Evolutionary conservation across 768 basidiomycete species (phyloP).

Genomic region (Pleurotus platypus): DNA sequence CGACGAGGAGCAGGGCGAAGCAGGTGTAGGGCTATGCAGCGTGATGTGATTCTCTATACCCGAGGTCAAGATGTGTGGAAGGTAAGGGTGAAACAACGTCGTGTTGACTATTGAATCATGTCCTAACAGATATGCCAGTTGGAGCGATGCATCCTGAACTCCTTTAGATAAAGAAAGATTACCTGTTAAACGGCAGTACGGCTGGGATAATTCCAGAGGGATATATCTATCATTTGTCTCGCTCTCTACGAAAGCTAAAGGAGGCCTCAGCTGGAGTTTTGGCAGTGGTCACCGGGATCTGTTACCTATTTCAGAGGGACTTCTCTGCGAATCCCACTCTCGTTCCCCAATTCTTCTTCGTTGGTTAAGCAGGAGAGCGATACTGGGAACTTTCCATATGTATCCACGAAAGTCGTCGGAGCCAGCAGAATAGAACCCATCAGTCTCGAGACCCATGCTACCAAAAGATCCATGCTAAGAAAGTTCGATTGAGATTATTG

Average conservation of each 20-base stretch:
- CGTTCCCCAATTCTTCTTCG: constrained; percentile 41
- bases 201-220: constrained; percentile 61
- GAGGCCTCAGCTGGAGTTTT: neutral
- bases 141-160: neutral
- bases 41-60: constrained; percentile 72
- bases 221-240: constrained; percentile 40
- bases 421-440: constrained; percentile 67
- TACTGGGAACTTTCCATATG: constrained; percentile 69
- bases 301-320: constrained; percentile 35
- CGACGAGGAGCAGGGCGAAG: constrained; percentile 48
- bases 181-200: constrained; percentile 61
- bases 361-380: constrained; percentile 35
- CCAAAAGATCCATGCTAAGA: constrained; percentile 75
- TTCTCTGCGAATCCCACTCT: constrained; percentile 40
- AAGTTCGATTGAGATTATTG: constrained; percentile 1
- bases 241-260: constrained; percentile 44
- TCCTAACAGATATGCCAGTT: constrained; percentile 30
- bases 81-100: constrained; percentile 65
- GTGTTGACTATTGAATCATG: constrained; percentile 80
- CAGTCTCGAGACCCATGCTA: constrained; percentile 45
- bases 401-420: constrained; percentile 83
- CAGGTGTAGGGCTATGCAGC: constrained; percentile 63
- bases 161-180: neutral
- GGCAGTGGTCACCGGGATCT: constrained; percentile 11
- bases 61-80: constrained; percentile 62